Percentiles rank a stretch among this genome's conserved stretches.
Conservation (phyloP, 2,329 filamentous ascomycete species). For the Myrmaecium sp. region DNA sequence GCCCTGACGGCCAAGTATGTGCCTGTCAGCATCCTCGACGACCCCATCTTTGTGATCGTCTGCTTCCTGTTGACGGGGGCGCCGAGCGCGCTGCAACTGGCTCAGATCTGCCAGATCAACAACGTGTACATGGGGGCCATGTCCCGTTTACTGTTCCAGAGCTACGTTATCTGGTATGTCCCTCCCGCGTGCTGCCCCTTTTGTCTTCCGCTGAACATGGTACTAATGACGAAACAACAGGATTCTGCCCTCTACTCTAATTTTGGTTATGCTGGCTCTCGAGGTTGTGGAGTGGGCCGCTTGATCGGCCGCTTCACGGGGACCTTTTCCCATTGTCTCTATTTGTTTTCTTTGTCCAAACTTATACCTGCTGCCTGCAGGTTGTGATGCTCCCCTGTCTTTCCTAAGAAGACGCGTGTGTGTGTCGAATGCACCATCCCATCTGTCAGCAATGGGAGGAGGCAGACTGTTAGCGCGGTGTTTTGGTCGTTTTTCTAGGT, state of each 20-base stretch:
- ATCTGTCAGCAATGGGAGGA: no score
- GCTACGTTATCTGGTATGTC: slow-evolving; percentile 80
- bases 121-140: slow-evolving; percentile 90
- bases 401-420: no score
- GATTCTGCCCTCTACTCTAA: slow-evolving; percentile 83
- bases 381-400: no score
- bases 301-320: no score
- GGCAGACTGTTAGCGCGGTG: no score
- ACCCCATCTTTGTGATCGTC: slow-evolving; percentile 95
- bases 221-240: slow-evolving; percentile 23
- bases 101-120: slow-evolving; percentile 98
- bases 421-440: no score
- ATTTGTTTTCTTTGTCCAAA: no score
- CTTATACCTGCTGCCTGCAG: no score
- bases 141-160: slow-evolving; percentile 85
- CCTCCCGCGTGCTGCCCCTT: neutral
- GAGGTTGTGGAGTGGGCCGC: slow-evolving; percentile 94
- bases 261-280: slow-evolving; percentile 79
- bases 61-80: slow-evolving; percentile 93
- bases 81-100: slow-evolving; percentile 81
- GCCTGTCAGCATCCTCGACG: slow-evolving; percentile 83
- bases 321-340: no score
- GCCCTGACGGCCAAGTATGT: slow-evolving; percentile 80
- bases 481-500: no score
- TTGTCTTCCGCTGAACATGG: neutral